Base-by-base conservation (phyloP, 2,329 filamentous ascomycete species). In the Cryphonectria parasitica region DNA sequence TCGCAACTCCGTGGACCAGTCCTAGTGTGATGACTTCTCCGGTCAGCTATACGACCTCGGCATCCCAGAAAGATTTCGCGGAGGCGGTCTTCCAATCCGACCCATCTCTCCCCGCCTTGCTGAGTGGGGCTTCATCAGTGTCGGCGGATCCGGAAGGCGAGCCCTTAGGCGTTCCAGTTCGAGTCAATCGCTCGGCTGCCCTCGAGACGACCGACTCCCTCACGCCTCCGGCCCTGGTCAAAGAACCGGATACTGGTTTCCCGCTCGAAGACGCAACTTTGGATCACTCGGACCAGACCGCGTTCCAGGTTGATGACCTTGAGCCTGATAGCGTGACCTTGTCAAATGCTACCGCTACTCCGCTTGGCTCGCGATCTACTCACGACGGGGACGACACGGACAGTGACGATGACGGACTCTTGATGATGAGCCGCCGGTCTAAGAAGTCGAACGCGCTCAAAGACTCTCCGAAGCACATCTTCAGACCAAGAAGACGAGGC, bases 101-200 rank as follows among this genome's bases (percentile, higher is more conserved):
- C 67, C 89, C 88, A 0, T 91, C 89, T 6, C 79, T 91, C 2
- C 89, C 89, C 15, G 88, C 89, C 8, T 80, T 91, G 10, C 82
- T 91, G 15, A 91, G 89, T 69, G 87, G 89, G 15, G 87, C 88
- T 11, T 90, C 88, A 75, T 91, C 89, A 2, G 84, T 90, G 13
- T 91, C 88, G 19, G 88, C 87, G 0, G 89, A 90, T 74, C 81
- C 86, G 31, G 89, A 91, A 73, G 87, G 85, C 1, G 89, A 91
- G 64, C 87, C 89, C 54, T 80, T 90, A 3, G 80, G 84, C 68
- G 82, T 80, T 31, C 87, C 87, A 17, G 85, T 86, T 86, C 13
- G 85, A 83, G 6, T 79, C 83, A 7, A 80, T 86, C 8, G 80
- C 80, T 3, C 80, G 81, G 25, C 84, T 15, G 77, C 86, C 1